Evolutionary conservation across 352 stramenopile genomes (phyloP).

Genomic region (Pythium periplocum): DNA sequence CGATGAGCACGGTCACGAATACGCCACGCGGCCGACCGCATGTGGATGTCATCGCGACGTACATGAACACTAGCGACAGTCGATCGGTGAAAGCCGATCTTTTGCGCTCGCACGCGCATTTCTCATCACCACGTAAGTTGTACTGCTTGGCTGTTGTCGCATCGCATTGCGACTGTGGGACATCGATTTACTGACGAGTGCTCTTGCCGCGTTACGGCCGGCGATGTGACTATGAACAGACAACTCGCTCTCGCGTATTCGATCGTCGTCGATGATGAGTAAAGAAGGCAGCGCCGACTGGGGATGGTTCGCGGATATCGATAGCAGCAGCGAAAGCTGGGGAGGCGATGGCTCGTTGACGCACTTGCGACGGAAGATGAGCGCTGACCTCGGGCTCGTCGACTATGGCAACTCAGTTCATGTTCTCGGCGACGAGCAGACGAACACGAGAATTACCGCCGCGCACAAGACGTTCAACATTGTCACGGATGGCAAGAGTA

Average conservation of each 20-base stretch:
- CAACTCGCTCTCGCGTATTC: slow-evolving; percentile 33
- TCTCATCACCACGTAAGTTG: slow-evolving; percentile 53
- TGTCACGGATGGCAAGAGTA: slow-evolving; percentile 61
- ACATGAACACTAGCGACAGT: slow-evolving; percentile 86
- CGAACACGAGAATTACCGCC: slow-evolving; percentile 77
- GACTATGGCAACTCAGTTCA: slow-evolving; percentile 55
- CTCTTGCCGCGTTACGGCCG: slow-evolving; percentile 12
- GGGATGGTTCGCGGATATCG: slow-evolving; percentile 87
- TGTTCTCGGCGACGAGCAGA: slow-evolving; percentile 79
- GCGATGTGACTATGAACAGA: slow-evolving; percentile 6
- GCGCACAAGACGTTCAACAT: slow-evolving; percentile 86
- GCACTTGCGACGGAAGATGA: slow-evolving; percentile 57
- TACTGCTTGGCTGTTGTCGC: neutral
- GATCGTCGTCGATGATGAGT: slow-evolving; percentile 61
- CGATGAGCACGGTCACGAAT: slow-evolving; percentile 45
- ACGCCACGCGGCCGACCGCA: slow-evolving; percentile 61
- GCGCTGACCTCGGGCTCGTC: slow-evolving; percentile 64
- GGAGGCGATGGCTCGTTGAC: slow-evolving; percentile 62
- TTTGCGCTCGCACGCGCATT: slow-evolving; percentile 67
- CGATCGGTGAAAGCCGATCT: slow-evolving; percentile 74
- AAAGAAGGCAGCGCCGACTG: slow-evolving; percentile 82
- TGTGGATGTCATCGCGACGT: slow-evolving; percentile 85
- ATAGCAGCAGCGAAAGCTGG: slow-evolving; percentile 82
- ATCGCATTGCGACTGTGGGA: too few species aligned
- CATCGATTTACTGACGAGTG: neutral